These are phyloP conservation scores for Ulota crispa DNA, from an alignment of 225 moss, liverwort and hornwort species.

Conservation along the genomic window DNA sequence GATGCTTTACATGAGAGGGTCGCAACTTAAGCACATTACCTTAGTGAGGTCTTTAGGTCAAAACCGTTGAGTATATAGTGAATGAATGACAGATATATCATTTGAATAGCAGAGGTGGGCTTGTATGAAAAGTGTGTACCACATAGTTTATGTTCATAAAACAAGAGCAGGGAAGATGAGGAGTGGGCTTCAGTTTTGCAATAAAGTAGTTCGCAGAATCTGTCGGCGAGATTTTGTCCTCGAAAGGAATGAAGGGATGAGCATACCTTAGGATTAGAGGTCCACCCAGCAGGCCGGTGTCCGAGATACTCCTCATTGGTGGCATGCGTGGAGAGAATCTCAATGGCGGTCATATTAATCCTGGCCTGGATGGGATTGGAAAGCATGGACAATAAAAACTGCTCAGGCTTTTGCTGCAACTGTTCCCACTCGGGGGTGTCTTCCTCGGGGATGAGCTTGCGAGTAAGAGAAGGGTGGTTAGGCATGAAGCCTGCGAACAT, in stretches of 20 bases:
- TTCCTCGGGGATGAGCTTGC: constrained; percentile 55
- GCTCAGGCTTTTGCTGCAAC: constrained; percentile 42
- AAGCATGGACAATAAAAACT: constrained; percentile 41
- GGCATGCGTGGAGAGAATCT: constrained; percentile 69
- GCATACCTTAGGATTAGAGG: constrained; percentile 35
- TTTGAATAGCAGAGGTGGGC: neutral
- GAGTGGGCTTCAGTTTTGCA: neutral
- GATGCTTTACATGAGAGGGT: too few relatives aligned
- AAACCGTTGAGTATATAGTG: neutral
- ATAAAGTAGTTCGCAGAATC: neutral
- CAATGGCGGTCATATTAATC: constrained; percentile 51
- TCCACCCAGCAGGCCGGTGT: constrained; percentile 33
- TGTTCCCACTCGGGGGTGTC: constrained; percentile 43
- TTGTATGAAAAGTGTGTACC: neutral
- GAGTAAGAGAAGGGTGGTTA: constrained; percentile 50
- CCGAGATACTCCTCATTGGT: constrained; percentile 68
- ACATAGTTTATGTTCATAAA: neutral
- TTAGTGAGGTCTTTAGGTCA: too few relatives aligned
- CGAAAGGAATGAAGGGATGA: neutral
- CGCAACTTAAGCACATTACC: too few relatives aligned
- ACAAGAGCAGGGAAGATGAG: neutral
- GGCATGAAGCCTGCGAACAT: constrained; percentile 62
- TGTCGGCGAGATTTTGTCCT: neutral
- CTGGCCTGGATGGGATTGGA: constrained; percentile 32
- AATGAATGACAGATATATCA: neutral